These are phyloP conservation scores for Ophiocordyceps polyrhachis-furcata DNA, from an alignment of 2,329 filamentous ascomycete genomes.

Conservation along the genomic window DNA sequence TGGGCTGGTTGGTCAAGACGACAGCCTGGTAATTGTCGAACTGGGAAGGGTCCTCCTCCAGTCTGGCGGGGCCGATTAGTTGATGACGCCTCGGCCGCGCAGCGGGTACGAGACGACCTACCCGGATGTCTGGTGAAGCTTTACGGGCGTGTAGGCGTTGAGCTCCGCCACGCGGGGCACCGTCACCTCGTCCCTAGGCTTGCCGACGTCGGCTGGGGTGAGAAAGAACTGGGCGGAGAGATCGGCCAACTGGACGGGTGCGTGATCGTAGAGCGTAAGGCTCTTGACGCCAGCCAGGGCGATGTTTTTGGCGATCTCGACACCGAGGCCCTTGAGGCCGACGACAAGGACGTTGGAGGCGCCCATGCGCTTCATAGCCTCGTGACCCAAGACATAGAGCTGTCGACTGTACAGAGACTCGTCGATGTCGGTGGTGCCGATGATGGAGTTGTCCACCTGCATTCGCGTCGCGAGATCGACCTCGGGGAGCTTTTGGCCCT, in stretches of 20 bases:
- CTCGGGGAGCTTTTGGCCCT: slow-evolving; percentile 36
- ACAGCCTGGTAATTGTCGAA: slow-evolving; percentile 86
- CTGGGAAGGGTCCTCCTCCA: slow-evolving; percentile 59
- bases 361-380: slow-evolving; percentile 98
- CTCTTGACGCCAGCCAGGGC: slow-evolving; percentile 97
- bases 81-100: not conserved
- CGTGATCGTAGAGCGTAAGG: slow-evolving; percentile 79
- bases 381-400: slow-evolving; percentile 52
- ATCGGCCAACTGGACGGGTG: slow-evolving; percentile 66
- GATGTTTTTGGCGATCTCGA: slow-evolving; percentile 98
- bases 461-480: slow-evolving; percentile 45
- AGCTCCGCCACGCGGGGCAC: slow-evolving; percentile 82
- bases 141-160: slow-evolving; percentile 88
- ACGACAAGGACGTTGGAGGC: slow-evolving; percentile 87
- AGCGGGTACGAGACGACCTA: slow-evolving; percentile 11
- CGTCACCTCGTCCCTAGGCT: slow-evolving; percentile 72
- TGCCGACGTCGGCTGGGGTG: slow-evolving; percentile 70
- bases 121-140: slow-evolving; percentile 46
- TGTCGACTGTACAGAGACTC: slow-evolving; percentile 58
- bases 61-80: slow-evolving; percentile 21
- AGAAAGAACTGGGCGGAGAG: slow-evolving; percentile 97
- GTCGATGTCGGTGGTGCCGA: slow-evolving; percentile 43
- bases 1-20: slow-evolving; percentile 68
- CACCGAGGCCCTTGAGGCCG: slow-evolving; percentile 82
- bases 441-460: slow-evolving; percentile 43